phyloP scores from a whole-genome alignment of 441 rosid species.

The Euphorbia corollata region DNA sequence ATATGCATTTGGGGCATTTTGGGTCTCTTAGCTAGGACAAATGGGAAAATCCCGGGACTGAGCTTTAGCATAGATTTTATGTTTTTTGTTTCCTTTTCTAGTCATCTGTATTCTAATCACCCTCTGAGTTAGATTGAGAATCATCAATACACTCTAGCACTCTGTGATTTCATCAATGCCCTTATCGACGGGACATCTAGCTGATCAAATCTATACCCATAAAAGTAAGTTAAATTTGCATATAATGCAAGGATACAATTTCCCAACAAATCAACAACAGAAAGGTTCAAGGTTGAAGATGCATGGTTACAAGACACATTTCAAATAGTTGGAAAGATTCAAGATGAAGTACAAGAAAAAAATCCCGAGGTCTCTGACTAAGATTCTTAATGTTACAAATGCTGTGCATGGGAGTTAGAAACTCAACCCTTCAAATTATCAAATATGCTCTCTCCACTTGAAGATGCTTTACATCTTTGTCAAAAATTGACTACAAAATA shows the following conservation, averaged over 20 bases:
- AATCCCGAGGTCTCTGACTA: not conserved
- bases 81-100: no score
- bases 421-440: not conserved
- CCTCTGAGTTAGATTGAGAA: no score
- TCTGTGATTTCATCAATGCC: no score
- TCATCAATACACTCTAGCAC: no score
- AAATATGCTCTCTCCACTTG: not conserved
- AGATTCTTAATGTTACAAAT: not conserved
- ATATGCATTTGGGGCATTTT: no score
- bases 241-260: not conserved
- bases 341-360: not conserved
- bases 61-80: no score
- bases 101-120: no score
- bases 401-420: not conserved
- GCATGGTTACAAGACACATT: conserved; percentile 7
- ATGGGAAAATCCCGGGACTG: no score
- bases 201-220: not conserved
- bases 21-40: no score
- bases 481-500: not conserved
- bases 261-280: not conserved
- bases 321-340: not conserved
- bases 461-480: not conserved
- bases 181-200: not conserved
- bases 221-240: conserved; percentile 2
- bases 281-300: not conserved